phyloP scores from a whole-genome alignment of 768 basidiomycete genomes.

The Auricularia cornea region DNA sequence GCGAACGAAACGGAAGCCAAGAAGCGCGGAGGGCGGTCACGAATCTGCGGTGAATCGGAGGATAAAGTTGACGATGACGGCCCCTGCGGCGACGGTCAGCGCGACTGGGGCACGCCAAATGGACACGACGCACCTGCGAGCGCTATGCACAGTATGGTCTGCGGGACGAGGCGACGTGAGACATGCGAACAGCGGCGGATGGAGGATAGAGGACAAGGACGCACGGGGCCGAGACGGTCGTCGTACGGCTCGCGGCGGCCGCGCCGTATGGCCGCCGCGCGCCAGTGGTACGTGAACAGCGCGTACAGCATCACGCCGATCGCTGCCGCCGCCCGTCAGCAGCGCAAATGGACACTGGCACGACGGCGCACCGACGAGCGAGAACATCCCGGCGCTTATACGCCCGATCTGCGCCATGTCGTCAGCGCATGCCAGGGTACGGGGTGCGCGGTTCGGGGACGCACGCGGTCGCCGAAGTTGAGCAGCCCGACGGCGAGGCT shows the following conservation, averaged over 20 bases:
- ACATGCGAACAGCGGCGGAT: constrained; percentile 8
- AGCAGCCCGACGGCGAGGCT: constrained; percentile 87
- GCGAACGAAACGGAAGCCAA: too few species aligned
- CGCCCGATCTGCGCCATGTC: constrained; percentile 61
- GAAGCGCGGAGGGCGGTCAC: too few species aligned
- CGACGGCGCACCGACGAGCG: constrained; percentile 65
- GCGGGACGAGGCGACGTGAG: constrained; percentile 10
- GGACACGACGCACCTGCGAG: constrained; percentile 50
- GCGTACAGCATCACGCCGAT: constrained; percentile 98
- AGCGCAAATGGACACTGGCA: background rate
- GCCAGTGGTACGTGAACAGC: constrained; percentile 91
- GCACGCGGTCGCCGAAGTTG: constrained; percentile 94
- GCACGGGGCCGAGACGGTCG: constrained; percentile 87
- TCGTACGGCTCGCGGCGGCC: constrained; percentile 95
- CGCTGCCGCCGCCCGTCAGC: constrained; percentile 39
- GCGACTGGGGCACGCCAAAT: background rate
- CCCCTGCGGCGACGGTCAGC: constrained; percentile 39
- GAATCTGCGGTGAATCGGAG: constrained; percentile 57
- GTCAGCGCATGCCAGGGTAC: constrained; percentile 1
- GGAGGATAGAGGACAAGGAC: constrained; percentile 26
- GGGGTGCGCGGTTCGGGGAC: constrained; percentile 14
- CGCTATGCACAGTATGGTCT: constrained; percentile 80
- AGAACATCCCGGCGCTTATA: constrained; percentile 96
- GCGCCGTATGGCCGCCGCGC: constrained; percentile 83
- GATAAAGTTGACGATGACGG: constrained; percentile 78